Conservation (phyloP, 495 filamentous ascomycete species). For the Terfezia boudieri region DNA sequence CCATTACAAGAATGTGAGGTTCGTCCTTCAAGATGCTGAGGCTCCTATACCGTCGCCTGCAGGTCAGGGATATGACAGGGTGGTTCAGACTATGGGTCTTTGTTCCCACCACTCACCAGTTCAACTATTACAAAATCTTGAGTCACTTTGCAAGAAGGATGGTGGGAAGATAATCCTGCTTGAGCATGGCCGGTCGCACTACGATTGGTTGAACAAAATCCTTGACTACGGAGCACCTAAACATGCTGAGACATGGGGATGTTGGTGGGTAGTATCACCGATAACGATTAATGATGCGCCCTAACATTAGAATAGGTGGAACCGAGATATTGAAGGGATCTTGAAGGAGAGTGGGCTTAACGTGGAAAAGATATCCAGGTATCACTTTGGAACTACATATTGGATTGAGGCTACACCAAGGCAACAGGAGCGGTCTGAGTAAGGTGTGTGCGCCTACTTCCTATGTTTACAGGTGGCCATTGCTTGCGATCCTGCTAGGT, state of each 20-base stretch:
- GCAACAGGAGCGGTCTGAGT: slow-evolving; percentile 1
- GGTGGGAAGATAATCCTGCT: slow-evolving; percentile 60
- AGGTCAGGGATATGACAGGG: slow-evolving; percentile 45
- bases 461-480: too few relatives aligned
- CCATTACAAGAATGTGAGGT: slow-evolving; percentile 23
- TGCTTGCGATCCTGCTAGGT: too few relatives aligned
- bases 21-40: slow-evolving; percentile 23
- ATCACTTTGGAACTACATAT: slow-evolving; percentile 60
- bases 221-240: slow-evolving; percentile 53
- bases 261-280: slow-evolving; percentile 42
- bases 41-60: slow-evolving; percentile 12
- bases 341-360: slow-evolving; percentile 63
- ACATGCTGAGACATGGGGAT: slow-evolving; percentile 72
- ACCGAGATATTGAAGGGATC: slow-evolving; percentile 66
- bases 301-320: slow-evolving; percentile 20
- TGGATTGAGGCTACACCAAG: slow-evolving; percentile 35
- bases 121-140: slow-evolving; percentile 38
- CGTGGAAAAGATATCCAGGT: slow-evolving; percentile 40
- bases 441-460: background rate
- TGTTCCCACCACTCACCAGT: slow-evolving; percentile 66
- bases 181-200: slow-evolving; percentile 72
- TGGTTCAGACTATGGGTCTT: slow-evolving; percentile 81
- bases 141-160: slow-evolving; percentile 26
- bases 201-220: slow-evolving; percentile 50
- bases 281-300: too few relatives aligned